Percentiles rank a stretch among this genome's conserved stretches.
Conservation (phyloP, 2,329 filamentous ascomycete genomes). For the Plectosphaerella cucumerina region DNA sequence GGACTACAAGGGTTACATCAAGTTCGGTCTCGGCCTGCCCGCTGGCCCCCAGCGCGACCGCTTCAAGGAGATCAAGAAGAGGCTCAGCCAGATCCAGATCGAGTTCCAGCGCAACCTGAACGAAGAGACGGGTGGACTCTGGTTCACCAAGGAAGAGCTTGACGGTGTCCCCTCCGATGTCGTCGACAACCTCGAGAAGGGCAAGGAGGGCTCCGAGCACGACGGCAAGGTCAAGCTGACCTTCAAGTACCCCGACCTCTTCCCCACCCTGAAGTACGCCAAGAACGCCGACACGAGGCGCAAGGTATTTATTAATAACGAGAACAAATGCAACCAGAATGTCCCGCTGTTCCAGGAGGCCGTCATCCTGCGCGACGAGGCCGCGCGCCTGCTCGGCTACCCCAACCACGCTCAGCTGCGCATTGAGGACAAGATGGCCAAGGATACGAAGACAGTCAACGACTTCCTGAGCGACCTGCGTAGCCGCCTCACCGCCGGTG, state of each 20-base stretch:
- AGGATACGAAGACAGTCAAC: slow-evolving; percentile 50
- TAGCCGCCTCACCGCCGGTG: slow-evolving; percentile 62
- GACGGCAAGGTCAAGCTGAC: slow-evolving; percentile 71
- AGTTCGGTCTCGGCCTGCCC: slow-evolving; percentile 69
- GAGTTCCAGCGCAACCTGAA: slow-evolving; percentile 77
- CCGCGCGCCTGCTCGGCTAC: slow-evolving; percentile 52
- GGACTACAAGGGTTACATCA: slow-evolving; percentile 72
- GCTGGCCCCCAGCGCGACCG: slow-evolving; percentile 67
- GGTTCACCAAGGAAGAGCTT: slow-evolving; percentile 71
- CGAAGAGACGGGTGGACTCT: slow-evolving; percentile 76
- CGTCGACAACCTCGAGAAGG: slow-evolving; percentile 63
- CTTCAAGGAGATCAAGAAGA: slow-evolving; percentile 84
- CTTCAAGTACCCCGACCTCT: slow-evolving; percentile 81
- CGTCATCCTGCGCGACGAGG: slow-evolving; percentile 51
- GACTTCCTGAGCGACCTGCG: slow-evolving; percentile 64
- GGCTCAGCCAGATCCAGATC: slow-evolving; percentile 69
- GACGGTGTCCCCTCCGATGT: slow-evolving; percentile 72
- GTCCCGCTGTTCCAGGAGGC: slow-evolving; percentile 46
- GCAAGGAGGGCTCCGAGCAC: slow-evolving; percentile 54
- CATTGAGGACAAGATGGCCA: slow-evolving; percentile 58
- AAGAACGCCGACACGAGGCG: slow-evolving; percentile 64
- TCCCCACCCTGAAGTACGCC: slow-evolving; percentile 75
- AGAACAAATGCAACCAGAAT: slow-evolving; percentile 74
- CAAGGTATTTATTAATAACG: slow-evolving; percentile 68
- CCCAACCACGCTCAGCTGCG: slow-evolving; percentile 51